These are phyloP conservation scores for Dactylorhiza incarnata DNA, from an alignment of 106 monocot species.

Conservation along the genomic window DNA sequence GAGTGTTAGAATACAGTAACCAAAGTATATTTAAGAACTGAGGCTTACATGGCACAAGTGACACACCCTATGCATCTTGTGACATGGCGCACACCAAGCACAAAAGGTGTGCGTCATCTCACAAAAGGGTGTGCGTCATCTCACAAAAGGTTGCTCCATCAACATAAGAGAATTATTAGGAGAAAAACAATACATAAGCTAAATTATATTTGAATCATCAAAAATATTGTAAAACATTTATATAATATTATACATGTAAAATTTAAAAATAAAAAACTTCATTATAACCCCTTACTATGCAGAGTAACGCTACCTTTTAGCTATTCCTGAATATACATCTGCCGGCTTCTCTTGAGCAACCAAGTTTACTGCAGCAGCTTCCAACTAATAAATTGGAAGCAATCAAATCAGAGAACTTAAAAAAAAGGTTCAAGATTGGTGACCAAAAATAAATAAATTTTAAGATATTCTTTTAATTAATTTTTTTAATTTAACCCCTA, in stretches of 20 bases:
- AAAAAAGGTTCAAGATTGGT: not conserved
- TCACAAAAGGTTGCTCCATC: too few species aligned
- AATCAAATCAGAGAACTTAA: not conserved
- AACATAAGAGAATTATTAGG: not conserved
- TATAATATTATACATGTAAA: not conserved
- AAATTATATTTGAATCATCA: not conserved
- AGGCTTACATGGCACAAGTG: too few species aligned
- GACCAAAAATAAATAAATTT: not conserved
- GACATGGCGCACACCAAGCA: too few species aligned
- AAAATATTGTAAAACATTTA: not conserved
- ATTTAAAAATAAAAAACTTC: not conserved
- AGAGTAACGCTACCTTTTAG: constrained; percentile 44
- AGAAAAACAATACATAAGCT: not conserved
- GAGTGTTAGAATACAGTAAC: not conserved
- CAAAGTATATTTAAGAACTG: not conserved
- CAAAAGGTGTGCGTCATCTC: too few species aligned
- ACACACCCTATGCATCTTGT: too few species aligned
- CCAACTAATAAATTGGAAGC: constrained; percentile 31
- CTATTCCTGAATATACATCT: constrained; percentile 82
- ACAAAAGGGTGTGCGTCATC: too few species aligned
- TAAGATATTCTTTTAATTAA: too few species aligned
- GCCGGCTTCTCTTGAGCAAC: constrained; percentile 71
- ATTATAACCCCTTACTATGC: not conserved
- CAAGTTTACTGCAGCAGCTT: constrained; percentile 85
- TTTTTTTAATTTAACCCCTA: too few species aligned